Percentiles rank a stretch among this genome's conserved stretches.
Evolutionary conservation across 1,284 basidiomycete genomes (phyloP).

Genomic region (Cryptococcus sp.): DNA sequence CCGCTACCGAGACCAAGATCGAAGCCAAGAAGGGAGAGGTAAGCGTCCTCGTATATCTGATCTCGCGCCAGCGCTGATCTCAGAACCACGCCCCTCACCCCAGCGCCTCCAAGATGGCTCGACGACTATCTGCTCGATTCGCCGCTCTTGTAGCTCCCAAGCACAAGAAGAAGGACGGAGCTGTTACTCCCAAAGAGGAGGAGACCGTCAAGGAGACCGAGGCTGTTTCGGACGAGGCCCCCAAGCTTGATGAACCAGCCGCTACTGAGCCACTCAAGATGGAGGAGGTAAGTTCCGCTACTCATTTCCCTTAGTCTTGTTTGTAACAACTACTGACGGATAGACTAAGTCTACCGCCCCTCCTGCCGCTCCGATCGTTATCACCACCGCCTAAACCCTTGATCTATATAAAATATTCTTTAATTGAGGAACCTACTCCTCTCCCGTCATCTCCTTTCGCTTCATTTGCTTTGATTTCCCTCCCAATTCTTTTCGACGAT

Average conservation of each 20-base stretch:
- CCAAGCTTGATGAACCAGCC: constrained; percentile 37
- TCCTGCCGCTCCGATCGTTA: constrained; percentile 29
- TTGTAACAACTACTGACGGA: not conserved
- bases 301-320: not conserved
- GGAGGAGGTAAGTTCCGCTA: constrained; percentile 31
- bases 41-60: constrained; percentile 2
- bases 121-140: constrained; percentile 43
- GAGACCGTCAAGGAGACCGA: constrained; percentile 12
- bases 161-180: constrained; percentile 30
- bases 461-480: no score
- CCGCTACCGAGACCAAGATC: constrained; percentile 10
- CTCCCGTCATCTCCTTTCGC: no score
- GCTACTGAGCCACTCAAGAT: constrained; percentile 40
- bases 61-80: constrained; percentile 1
- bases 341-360: constrained; percentile 24
- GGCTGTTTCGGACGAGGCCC: constrained; percentile 32
- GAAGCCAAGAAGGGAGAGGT: constrained; percentile 19
- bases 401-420: no score
- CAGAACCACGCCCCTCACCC: constrained; percentile 2
- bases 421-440: no score
- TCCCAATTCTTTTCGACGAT: no score
- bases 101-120: constrained; percentile 36
- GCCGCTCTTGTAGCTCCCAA: constrained; percentile 33
- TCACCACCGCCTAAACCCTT: constrained; percentile 29
- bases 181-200: constrained; percentile 13